A percentile compares a stretch with the other conserved stretches of the same genome.
These are phyloP conservation scores for Mucuna pruriens DNA, from an alignment of 306 rosid species.

Conservation along the genomic window DNA sequence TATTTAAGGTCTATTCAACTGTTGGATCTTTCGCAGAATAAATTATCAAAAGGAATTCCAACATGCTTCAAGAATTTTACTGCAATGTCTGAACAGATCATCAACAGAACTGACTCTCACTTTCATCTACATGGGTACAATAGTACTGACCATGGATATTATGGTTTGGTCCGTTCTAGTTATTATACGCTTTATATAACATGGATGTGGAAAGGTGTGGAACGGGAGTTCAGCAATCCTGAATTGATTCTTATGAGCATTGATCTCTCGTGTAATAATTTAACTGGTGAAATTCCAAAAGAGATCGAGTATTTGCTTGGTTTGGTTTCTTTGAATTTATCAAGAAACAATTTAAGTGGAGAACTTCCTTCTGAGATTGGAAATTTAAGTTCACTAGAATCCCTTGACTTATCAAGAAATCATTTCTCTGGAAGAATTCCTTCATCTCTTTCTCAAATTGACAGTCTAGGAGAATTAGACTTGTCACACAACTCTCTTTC, in stretches of 20 bases:
- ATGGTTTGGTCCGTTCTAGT: no score
- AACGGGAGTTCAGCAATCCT: constrained; percentile 38
- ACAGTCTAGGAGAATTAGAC: not conserved
- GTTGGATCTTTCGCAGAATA: no score
- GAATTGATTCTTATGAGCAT: not conserved
- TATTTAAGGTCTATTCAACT: no score
- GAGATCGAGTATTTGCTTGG: not conserved
- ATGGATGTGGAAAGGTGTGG: not conserved
- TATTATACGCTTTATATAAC: no score
- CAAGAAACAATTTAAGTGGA: not conserved
- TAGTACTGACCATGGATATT: no score
- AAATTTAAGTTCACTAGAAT: not conserved
- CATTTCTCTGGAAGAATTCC: not conserved
- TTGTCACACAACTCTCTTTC: not conserved
- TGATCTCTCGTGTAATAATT: not conserved
- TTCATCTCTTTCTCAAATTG: not conserved
- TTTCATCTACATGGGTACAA: not conserved
- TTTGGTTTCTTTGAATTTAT: not conserved
- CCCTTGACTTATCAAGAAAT: not conserved
- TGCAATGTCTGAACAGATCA: no score
- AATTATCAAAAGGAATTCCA: no score
- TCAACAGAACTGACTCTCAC: not conserved
- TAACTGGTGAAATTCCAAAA: not conserved
- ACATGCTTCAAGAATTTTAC: no score
- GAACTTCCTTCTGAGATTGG: not conserved